Conservation (phyloP, 2,329 filamentous ascomycete genomes). For the Dothistroma pini region DNA sequence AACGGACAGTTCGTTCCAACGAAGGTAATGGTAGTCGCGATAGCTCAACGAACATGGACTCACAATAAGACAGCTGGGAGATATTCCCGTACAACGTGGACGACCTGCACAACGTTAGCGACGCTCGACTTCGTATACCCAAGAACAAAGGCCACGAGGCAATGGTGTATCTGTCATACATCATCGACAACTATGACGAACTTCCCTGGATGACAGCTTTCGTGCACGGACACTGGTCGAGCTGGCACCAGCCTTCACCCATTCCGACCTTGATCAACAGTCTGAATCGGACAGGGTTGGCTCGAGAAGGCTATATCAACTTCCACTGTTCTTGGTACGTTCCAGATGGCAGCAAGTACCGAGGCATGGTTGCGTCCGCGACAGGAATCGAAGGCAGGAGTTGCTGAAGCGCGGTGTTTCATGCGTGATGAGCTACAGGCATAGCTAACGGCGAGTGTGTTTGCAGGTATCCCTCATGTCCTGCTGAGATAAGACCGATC, state of each 20-base stretch:
- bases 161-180: conserved; percentile 47
- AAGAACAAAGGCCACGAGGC: conserved; percentile 45
- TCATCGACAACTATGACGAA: conserved; percentile 45
- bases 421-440: too few relatives aligned
- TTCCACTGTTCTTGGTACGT: conserved; percentile 25
- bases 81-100: conserved; percentile 40
- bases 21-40: conserved; percentile 5
- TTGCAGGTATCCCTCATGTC: conserved; percentile 21
- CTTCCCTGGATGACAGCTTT: conserved; percentile 30
- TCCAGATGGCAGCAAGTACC: neutral
- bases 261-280: conserved; percentile 24
- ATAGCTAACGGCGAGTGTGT: too few relatives aligned
- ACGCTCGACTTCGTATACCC: conserved; percentile 41
- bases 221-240: conserved; percentile 27
- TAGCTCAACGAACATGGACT: neutral
- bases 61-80: conserved; percentile 15
- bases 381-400: too few relatives aligned
- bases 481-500: conserved; percentile 24
- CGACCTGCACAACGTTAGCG: conserved; percentile 22
- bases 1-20: conserved; percentile 4
- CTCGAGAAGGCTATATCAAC: conserved; percentile 26
- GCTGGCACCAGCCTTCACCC: conserved; percentile 29
- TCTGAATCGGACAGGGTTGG: conserved; percentile 24
- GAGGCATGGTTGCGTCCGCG: too few relatives aligned
- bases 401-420: too few relatives aligned